These are phyloP conservation scores for Vickermania ingenoplastis DNA, from an alignment of 208 protist genomes.

Conservation along the genomic window DNA sequence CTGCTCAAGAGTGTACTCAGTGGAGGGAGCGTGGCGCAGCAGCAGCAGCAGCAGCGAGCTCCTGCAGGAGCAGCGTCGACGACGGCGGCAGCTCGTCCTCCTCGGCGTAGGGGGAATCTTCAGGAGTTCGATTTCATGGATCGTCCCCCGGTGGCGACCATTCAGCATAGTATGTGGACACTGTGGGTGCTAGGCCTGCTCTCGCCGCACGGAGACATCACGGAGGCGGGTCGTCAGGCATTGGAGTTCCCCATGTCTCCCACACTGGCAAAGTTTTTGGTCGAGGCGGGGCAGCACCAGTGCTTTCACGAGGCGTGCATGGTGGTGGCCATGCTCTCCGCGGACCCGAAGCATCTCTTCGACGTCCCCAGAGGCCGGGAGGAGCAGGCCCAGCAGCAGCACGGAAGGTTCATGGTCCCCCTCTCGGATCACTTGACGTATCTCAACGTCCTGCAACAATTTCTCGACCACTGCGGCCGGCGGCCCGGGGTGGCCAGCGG, in stretches of 20 bases:
- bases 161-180: constrained; percentile 92
- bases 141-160: constrained; percentile 93
- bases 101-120: constrained; percentile 22
- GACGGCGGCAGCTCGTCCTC: not conserved
- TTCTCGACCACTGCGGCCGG: constrained; percentile 80
- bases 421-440: constrained; percentile 99
- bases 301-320: constrained; percentile 89
- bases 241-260: constrained; percentile 98
- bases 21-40: not conserved
- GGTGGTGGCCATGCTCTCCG: constrained; percentile 96
- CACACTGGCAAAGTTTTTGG: constrained; percentile 93
- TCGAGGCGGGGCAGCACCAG: constrained; percentile 55
- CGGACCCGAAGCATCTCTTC: constrained; percentile 92
- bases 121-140: constrained; percentile 99
- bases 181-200: constrained; percentile 99
- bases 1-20: constrained; percentile 92
- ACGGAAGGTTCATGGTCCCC: constrained; percentile 94
- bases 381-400: constrained; percentile 67
- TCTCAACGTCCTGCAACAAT: constrained; percentile 97
- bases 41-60: too few species aligned
- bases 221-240: constrained; percentile 91
- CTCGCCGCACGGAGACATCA: constrained; percentile 93
- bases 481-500: not conserved
- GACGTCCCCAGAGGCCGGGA: constrained; percentile 85
- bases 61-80: too few species aligned